Evolutionary conservation across 1,139 yeast genomes (phyloP).

Genomic region (Pichia sp.): DNA sequence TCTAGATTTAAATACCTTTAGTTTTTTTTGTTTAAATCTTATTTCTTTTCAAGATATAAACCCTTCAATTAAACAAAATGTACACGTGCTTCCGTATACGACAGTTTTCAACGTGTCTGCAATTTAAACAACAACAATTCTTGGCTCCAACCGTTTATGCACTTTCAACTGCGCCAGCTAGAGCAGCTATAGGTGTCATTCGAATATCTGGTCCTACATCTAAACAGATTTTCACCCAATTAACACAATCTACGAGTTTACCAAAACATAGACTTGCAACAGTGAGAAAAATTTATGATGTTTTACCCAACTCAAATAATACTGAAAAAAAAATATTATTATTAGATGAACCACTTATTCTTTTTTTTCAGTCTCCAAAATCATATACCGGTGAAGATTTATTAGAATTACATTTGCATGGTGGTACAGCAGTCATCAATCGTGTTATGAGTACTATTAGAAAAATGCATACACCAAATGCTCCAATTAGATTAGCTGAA

Average conservation of each 20-base stretch:
- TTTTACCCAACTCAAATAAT: constrained; percentile 24
- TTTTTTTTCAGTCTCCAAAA: constrained; percentile 67
- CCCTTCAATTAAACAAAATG: no score
- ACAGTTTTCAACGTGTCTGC: neutral
- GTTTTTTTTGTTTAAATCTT: no score
- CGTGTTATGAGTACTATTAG: constrained; percentile 64
- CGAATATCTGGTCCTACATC: constrained; percentile 75
- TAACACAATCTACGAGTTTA: constrained; percentile 38
- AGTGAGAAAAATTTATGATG: constrained; percentile 45
- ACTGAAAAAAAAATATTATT: constrained; percentile 27
- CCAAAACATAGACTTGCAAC: constrained; percentile 53
- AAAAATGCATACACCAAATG: constrained; percentile 38
- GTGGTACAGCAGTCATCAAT: constrained; percentile 80
- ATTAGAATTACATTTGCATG: constrained; percentile 84
- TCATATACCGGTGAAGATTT: constrained; percentile 93
- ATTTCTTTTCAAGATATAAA: no score
- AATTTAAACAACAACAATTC: neutral
- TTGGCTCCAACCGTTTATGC: constrained; percentile 66
- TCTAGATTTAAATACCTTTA: no score
- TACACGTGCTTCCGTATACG: no score
- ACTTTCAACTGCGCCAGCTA: constrained; percentile 72
- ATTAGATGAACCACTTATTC: constrained; percentile 70
- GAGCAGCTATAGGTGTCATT: constrained; percentile 83
- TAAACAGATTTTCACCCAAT: constrained; percentile 35
- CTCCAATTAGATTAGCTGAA: constrained; percentile 71